phyloP scores from a whole-genome alignment of 306 rosid species.

The Rubus parviflorus region DNA sequence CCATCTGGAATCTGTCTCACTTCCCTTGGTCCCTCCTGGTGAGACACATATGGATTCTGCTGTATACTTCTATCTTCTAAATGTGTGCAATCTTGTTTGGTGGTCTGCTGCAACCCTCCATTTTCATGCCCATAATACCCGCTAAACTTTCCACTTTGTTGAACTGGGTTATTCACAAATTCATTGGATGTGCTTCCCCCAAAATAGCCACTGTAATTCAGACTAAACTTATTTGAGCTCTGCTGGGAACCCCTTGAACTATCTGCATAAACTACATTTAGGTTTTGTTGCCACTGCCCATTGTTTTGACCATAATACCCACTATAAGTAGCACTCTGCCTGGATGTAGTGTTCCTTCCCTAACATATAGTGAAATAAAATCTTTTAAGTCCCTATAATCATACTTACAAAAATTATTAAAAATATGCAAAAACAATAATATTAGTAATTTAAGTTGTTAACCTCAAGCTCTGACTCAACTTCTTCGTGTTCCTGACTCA shows the following conservation, averaged over 20 bases:
- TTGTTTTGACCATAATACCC: constrained; percentile 23
- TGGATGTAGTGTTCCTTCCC: neutral
- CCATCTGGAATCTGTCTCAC: constrained; percentile 30
- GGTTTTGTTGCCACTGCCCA: constrained; percentile 21
- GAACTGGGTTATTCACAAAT: constrained; percentile 9
- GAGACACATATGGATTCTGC: constrained; percentile 20
- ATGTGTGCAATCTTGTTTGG: neutral
- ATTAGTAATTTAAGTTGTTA: neutral
- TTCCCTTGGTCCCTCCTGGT: constrained; percentile 32
- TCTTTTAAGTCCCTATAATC: neutral
- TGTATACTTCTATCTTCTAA: constrained; percentile 20
- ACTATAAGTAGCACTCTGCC: constrained; percentile 14
- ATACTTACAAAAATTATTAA: neutral
- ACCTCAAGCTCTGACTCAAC: constrained; percentile 13
- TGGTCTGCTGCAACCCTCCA: constrained; percentile 29
- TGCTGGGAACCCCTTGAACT: constrained; percentile 9
- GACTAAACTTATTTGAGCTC: constrained; percentile 8
- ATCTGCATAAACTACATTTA: constrained; percentile 10
- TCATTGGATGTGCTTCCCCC: constrained; percentile 9
- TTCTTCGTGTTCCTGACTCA: neutral
- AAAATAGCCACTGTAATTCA: constrained; percentile 4
- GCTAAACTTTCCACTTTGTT: constrained; percentile 22
- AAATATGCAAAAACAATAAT: neutral
- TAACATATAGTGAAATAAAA: constrained; percentile 4
- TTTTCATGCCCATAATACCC: constrained; percentile 26